Base-by-base conservation (phyloP, 1,284 basidiomycete genomes). In the Naganishia sp. region DNA sequence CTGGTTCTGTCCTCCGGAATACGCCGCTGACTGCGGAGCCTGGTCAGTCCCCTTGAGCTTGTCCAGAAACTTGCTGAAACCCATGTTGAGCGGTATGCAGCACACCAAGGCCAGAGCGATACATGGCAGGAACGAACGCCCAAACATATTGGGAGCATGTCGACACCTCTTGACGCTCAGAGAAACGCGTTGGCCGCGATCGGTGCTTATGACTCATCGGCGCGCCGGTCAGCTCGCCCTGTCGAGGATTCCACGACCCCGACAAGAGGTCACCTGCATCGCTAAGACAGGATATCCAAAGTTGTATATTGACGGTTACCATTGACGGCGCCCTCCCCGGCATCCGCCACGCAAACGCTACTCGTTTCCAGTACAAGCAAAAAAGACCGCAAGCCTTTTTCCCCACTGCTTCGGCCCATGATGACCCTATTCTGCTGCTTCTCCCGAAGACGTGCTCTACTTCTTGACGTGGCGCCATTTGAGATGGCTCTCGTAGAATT, bases 401-500 rank as follows among this genome's bases (percentile, higher is more conserved):
- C 49, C 9, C 28, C 42, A 15, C 25, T 43, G 31, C 31, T 23
- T 49, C n/a, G 18, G 18, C 21, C 23, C 39, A 28, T 21, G 39
- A 28, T 51, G 18, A 42, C n/a, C 39, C 25, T 13, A 9, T 21
- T 32, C 28, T 28, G 28, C 28, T 28, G 28, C 28, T 28, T 28
- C 28, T 2, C 28, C 3, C 28, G 1, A 28, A 28, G 28, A 28
- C 5, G 28, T 0, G 21, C 15, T 56, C 32, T 50, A 60, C 10
- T 21, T 39, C 57, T 41, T 42, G 11, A 61, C 57, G 32, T 51
- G 52, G 63, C 65, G 50, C 67, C 65, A 79, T 74, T 75, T 76
- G 58, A 80, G 74, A 69, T 79, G 77, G 15, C 65, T 56, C 64
- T 80, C 77, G 71, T 79, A 80, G 65, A 79, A 80, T 43, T 74